Evolutionary conservation across 768 basidiomycete species (phyloP).

Genomic region (Agaricus bisporus): DNA sequence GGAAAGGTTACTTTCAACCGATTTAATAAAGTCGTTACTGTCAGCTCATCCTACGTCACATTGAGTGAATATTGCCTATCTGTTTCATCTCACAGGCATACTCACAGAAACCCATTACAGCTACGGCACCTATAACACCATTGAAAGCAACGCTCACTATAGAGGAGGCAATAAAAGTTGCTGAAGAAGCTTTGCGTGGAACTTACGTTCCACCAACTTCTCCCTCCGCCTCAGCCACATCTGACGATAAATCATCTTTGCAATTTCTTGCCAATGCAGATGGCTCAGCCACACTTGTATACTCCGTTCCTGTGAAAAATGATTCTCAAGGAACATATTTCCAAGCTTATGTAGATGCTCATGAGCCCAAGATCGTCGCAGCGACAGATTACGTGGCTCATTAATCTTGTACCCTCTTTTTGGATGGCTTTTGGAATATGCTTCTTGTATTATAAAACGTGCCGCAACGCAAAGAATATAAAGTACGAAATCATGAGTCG

Average conservation of each 20-base stretch:
- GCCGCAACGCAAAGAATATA: too few relatives aligned
- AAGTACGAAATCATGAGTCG: too few relatives aligned
- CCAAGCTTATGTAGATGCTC: constrained; percentile 52
- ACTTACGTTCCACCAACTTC: constrained; percentile 1
- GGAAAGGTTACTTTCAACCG: constrained; percentile 27
- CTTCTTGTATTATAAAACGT: too few relatives aligned
- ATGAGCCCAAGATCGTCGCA: constrained; percentile 39
- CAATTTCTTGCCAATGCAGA: constrained; percentile 35
- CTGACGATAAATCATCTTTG: constrained; percentile 12
- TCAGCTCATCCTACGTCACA: constrained; percentile 28
- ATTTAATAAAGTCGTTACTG: constrained; percentile 22
- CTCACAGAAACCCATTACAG: not conserved
- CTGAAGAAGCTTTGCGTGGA: constrained; percentile 1
- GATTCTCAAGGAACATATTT: constrained; percentile 36
- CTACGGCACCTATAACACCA: not conserved
- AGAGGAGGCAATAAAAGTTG: constrained; percentile 3
- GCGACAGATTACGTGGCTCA: constrained; percentile 35
- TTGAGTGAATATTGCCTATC: constrained; percentile 16
- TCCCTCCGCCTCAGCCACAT: constrained; percentile 3
- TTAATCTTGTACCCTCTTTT: not conserved
- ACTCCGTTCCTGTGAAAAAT: constrained; percentile 29
- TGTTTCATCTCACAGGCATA: not conserved
- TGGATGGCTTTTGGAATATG: too few relatives aligned
- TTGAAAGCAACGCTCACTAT: not conserved
- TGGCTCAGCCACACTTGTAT: constrained; percentile 31